These are phyloP conservation scores for Gilbertella persicaria DNA, from an alignment of 371 early-diverging fungal genomes.

Conservation along the genomic window DNA sequence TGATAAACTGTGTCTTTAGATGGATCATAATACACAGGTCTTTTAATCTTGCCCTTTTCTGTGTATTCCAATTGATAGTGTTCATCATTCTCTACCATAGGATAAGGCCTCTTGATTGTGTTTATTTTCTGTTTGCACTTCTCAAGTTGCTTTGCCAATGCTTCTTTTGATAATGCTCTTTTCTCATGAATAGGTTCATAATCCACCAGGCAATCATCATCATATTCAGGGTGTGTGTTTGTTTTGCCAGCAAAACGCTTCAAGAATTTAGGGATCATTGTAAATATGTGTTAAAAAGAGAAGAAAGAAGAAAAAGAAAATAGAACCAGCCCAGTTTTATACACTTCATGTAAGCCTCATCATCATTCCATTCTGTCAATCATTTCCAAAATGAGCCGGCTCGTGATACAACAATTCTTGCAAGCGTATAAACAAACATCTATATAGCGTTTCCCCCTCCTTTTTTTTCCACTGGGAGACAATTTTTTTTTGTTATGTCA, in stretches of 20 bases:
- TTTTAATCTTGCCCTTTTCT: slow-evolving; percentile 14
- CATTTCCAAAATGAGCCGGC: no score
- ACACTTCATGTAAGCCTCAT: no score
- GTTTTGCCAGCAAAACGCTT: background rate
- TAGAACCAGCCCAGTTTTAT: slow-evolving; percentile 10
- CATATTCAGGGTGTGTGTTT: background rate
- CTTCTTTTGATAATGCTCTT: slow-evolving; percentile 8
- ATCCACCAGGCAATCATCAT: slow-evolving; percentile 15
- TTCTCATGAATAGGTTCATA: slow-evolving; percentile 8
- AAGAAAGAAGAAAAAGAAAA: background rate
- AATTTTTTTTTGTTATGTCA: slow-evolving; percentile 13
- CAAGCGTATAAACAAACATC: no score
- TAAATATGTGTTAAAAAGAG: background rate
- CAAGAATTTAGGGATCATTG: slow-evolving; percentile 1
- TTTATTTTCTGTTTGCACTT: slow-evolving; percentile 9
- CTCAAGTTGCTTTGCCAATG: slow-evolving; percentile 3
- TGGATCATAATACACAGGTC: slow-evolving; percentile 6
- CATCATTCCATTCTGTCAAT: no score
- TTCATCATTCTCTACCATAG: background rate
- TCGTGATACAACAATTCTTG: no score
- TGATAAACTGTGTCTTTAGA: slow-evolving; percentile 4
- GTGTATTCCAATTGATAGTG: slow-evolving; percentile 15
- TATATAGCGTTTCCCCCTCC: no score
- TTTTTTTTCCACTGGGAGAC: background rate
- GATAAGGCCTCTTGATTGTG: background rate